phyloP scores from a whole-genome alignment of 352 stramenopile genomes.

The Aphanomyces astaci region DNA sequence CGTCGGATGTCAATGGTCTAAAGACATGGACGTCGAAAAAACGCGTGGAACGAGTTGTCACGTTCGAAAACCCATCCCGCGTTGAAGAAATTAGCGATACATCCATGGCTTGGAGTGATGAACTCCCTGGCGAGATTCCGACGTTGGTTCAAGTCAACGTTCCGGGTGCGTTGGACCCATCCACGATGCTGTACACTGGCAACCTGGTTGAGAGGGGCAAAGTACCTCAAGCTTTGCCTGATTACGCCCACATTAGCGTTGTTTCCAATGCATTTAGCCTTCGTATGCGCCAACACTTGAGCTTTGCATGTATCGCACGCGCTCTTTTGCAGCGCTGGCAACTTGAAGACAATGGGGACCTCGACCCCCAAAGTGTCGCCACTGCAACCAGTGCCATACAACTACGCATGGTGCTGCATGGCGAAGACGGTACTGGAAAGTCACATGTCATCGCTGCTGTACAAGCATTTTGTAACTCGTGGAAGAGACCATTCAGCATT shows the following conservation, averaged over 20 bases:
- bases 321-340: background rate
- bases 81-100: no score
- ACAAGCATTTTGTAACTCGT: slow-evolving; percentile 4
- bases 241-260: background rate
- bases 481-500: background rate
- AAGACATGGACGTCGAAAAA: no score
- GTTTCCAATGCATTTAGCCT: background rate
- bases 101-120: no score
- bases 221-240: background rate
- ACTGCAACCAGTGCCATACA: background rate
- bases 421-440: background rate
- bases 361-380: background rate
- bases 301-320: background rate
- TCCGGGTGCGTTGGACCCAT: background rate
- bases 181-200: background rate
- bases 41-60: no score
- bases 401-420: background rate
- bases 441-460: background rate
- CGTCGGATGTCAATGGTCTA: no score
- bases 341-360: background rate
- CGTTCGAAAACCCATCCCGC: no score
- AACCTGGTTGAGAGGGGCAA: background rate
- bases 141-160: background rate
- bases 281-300: background rate
- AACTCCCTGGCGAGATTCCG: no score